These are phyloP conservation scores for Xylaria sp. DNA, from an alignment of 2,329 filamentous ascomycete genomes.

Conservation along the genomic window DNA sequence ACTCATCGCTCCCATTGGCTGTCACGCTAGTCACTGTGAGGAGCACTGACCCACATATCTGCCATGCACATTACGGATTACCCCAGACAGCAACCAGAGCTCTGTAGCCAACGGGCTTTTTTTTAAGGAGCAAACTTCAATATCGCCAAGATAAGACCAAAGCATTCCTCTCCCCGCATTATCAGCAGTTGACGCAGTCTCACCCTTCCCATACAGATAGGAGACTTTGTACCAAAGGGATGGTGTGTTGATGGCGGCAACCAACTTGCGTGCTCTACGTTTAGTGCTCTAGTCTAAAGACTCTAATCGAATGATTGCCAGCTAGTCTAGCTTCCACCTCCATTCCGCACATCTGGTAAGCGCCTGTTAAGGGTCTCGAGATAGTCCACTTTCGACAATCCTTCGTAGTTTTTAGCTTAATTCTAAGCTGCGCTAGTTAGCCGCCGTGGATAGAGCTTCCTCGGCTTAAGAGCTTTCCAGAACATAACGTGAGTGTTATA, in stretches of 20 bases:
- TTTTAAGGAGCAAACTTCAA: not conserved
- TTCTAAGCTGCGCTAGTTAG: slow-evolving; percentile 4
- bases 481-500: not conserved
- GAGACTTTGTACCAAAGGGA: not conserved
- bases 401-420: slow-evolving; percentile 11
- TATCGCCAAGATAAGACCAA: slow-evolving; percentile 8
- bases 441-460: slow-evolving; percentile 1
- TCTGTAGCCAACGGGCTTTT: slow-evolving; percentile 3
- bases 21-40: not conserved
- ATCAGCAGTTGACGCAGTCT: not conserved
- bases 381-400: not conserved
- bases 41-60: not conserved
- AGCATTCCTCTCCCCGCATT: not conserved
- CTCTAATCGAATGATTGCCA: not conserved
- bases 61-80: not conserved
- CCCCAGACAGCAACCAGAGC: slow-evolving; percentile 4
- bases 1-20: slow-evolving; percentile 10
- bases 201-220: not conserved
- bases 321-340: not conserved
- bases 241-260: not conserved
- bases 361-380: not conserved
- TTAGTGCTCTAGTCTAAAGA: not conserved
- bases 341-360: not conserved
- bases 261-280: not conserved
- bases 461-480: not conserved